Base-by-base conservation (phyloP, 1,284 basidiomycete genomes). In the Ustilago esculenta region DNA sequence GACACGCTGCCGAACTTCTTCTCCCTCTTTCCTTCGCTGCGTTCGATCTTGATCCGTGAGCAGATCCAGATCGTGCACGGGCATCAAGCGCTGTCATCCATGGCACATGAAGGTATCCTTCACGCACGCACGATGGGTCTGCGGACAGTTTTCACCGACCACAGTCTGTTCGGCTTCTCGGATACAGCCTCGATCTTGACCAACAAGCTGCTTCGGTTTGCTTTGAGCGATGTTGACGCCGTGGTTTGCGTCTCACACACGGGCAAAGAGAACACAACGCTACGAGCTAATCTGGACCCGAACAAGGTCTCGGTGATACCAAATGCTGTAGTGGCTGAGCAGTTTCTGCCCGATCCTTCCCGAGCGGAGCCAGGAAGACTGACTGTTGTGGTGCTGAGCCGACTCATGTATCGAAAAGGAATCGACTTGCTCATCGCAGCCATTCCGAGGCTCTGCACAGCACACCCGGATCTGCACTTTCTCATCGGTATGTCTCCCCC, bases 231-330 rank as follows among this genome's bases (percentile, higher is more conserved):
- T 81, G 90, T 94, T 0, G 95, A 98, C 69, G 92, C 90, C 0
- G 92, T 92, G 0, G 94, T 98, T 29, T 97, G 94, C 77, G 96
- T 98, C 43, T 94, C 92, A n/a, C 91, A 98, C 83, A 97, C 94
- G 0, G 93, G 83, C 11, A 82, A 83, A 33, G 96, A 98, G 84
- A 99, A 98, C 72, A 98, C 94, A 0, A 91, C 94, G 1, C 86
- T 99, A 2, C 86, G 96, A 14, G 92, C 91, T 0, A 86, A 90
- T 30, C 40, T 80, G 40, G 72, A 72, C 30, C 76, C 77, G 0
- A n/a, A 20, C 12, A 66, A 70, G 33, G 80, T 81, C 1, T 75
- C 66, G 20, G 78, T 79, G 30, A 95, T 98, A 21, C 96, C 96
- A 0, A 98, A 96, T 71, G 90, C 96, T 0, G 84, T 98, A n/a